Evolutionary conservation across 2,329 filamentous ascomycete species (phyloP).

Genomic region (Cercospora berteroae): DNA sequence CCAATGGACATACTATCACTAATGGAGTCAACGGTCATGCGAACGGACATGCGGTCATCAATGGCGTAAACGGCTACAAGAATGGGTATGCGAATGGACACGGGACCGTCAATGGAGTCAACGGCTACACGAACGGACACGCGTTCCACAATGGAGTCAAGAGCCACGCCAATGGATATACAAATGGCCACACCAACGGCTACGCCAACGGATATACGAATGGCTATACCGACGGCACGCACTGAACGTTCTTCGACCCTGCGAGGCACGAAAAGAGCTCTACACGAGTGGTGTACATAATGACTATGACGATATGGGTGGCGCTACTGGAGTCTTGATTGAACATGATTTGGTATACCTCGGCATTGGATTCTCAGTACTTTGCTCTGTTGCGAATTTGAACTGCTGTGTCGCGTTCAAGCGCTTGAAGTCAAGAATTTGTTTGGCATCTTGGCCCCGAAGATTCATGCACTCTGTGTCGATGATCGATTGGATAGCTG

Average conservation of each 20-base stretch:
- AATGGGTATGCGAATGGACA: neutral
- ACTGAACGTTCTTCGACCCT: neutral
- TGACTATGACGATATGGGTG: neutral
- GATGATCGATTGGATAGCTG: neutral
- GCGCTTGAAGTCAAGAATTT: neutral
- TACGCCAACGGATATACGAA: slow-evolving; percentile 13
- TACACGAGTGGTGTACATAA: neutral
- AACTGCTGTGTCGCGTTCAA: neutral
- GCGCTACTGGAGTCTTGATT: neutral
- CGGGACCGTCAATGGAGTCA: neutral
- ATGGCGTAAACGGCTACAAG: neutral
- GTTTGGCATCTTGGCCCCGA: neutral
- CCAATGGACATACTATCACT: neutral
- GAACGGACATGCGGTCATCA: neutral
- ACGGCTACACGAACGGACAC: slow-evolving; percentile 9
- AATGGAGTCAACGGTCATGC: slow-evolving; percentile 2
- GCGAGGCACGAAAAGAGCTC: neutral
- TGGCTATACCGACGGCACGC: slow-evolving; percentile 6
- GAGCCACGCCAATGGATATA: neutral
- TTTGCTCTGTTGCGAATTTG: neutral
- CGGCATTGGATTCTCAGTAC: neutral
- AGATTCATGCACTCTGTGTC: neutral
- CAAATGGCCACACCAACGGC: neutral
- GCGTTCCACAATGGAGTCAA: slow-evolving; percentile 7
- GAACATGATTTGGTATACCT: neutral